Evolutionary conservation across 805 yeast species (phyloP).

Genomic region (Saturnispora zaruensis): DNA sequence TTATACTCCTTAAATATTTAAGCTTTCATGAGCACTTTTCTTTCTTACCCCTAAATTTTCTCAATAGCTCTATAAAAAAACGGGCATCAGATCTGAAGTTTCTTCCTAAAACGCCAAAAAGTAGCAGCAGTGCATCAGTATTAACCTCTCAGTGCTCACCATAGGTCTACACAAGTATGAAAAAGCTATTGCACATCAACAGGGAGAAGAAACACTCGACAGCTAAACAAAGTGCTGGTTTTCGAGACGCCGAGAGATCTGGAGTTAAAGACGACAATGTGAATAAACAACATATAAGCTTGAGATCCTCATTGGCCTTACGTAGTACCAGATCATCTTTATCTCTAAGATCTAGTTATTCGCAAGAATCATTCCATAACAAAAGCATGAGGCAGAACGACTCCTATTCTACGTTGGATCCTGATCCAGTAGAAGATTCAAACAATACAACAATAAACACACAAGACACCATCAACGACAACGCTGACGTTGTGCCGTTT

Average conservation of each 20-base stretch:
- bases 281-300: not conserved
- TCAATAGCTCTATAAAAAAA: not conserved
- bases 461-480: not conserved
- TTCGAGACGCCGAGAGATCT: not conserved
- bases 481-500: not conserved
- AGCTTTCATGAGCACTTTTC: not conserved
- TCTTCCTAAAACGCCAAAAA: not conserved
- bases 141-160: not conserved
- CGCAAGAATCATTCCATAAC: not conserved
- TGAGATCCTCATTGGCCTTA: not conserved
- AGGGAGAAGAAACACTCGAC: constrained; percentile 3
- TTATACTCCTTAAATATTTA: not conserved
- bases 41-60: not conserved
- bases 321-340: not conserved
- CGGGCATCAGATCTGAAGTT: not conserved
- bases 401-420: not conserved
- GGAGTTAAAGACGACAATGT: not conserved
- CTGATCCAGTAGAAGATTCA: not conserved
- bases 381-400: not conserved
- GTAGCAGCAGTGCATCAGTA: not conserved
- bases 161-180: not conserved
- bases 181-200: not conserved
- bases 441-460: not conserved
- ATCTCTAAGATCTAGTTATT: not conserved
- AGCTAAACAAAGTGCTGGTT: too few species aligned